Conservation (phyloP, 768 basidiomycete species). For the Boletus sp. region DNA sequence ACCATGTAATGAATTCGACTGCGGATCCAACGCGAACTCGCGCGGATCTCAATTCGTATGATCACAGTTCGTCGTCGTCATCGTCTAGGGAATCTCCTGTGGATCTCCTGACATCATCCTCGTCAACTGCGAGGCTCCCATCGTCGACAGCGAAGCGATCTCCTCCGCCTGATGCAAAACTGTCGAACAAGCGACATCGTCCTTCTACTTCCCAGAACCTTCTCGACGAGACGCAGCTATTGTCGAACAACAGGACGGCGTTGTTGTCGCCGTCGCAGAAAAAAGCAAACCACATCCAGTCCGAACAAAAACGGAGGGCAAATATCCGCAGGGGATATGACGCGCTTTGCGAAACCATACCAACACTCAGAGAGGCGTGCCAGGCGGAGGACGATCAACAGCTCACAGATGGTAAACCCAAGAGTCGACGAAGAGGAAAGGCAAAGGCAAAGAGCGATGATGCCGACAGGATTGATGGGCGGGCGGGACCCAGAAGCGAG, state of each 20-base stretch:
- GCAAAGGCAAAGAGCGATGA: slow-evolving; percentile 43
- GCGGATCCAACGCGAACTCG: slow-evolving; percentile 10
- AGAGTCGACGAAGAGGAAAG: slow-evolving; percentile 36
- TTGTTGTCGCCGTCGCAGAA: slow-evolving; percentile 83
- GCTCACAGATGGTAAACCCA: slow-evolving; percentile 32
- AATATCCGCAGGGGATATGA: slow-evolving; percentile 91
- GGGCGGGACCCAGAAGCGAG: slow-evolving; percentile 88
- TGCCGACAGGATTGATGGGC: slow-evolving; percentile 69
- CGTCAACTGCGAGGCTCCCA: slow-evolving; percentile 7
- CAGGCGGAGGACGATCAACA: slow-evolving; percentile 63
- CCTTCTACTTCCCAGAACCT: slow-evolving; percentile 15
- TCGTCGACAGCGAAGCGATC: slow-evolving; percentile 27
- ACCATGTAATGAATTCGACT: slow-evolving; percentile 8
- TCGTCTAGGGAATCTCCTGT: slow-evolving; percentile 27
- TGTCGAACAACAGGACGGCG: slow-evolving; percentile 14
- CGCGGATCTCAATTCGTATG: slow-evolving; percentile 8
- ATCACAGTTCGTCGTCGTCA: slow-evolving; percentile 25
- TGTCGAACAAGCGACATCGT: slow-evolving; percentile 34
- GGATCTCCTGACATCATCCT: slow-evolving; percentile 17
- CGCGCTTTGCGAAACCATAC: slow-evolving; percentile 79
- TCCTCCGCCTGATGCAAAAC: slow-evolving; percentile 20
- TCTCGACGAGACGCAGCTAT: slow-evolving; percentile 10
- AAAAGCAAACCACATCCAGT: slow-evolving; percentile 91
- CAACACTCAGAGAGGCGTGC: slow-evolving; percentile 77
- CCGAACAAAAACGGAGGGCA: slow-evolving; percentile 89